phyloP scores from a whole-genome alignment of 441 rosid genomes.

The Populus tomentosa region DNA sequence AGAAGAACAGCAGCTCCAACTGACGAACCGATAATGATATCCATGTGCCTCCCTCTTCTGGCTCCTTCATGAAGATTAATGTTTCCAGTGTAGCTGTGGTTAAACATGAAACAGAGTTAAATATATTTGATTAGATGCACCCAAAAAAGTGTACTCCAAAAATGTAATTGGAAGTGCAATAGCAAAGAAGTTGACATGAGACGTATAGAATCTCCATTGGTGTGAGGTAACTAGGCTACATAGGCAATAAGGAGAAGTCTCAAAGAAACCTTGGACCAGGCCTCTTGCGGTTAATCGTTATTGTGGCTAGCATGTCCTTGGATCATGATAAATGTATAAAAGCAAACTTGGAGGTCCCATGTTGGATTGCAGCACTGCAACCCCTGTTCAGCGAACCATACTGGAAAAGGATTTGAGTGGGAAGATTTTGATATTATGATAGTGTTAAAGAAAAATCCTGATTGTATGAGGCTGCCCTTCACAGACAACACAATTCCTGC shows the following conservation, averaged over 20 bases:
- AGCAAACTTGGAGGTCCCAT: background rate
- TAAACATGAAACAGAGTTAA: background rate
- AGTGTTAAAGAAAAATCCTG: background rate
- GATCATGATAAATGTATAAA: background rate
- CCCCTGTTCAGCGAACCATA: background rate
- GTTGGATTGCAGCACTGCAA: background rate
- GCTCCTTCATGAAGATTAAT: conserved; percentile 41
- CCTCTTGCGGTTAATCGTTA: too few relatives aligned
- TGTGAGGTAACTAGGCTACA: background rate
- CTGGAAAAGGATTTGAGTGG: background rate
- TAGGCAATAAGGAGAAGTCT: background rate
- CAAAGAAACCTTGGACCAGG: too few relatives aligned
- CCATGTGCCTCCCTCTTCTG: conserved; percentile 37
- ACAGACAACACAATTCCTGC: background rate
- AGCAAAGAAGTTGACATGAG: background rate
- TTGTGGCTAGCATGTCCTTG: background rate
- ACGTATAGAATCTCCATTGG: background rate
- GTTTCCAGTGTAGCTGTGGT: conserved; percentile 68
- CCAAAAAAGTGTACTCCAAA: background rate
- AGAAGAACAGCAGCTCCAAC: conserved; percentile 76
- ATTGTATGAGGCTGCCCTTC: background rate
- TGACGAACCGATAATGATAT: conserved; percentile 53
- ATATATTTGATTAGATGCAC: background rate
- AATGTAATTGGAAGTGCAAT: background rate
- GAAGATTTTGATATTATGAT: background rate